Base-by-base conservation (phyloP, 371 early-diverging fungal genomes). In the Mucor mucedo region DNA sequence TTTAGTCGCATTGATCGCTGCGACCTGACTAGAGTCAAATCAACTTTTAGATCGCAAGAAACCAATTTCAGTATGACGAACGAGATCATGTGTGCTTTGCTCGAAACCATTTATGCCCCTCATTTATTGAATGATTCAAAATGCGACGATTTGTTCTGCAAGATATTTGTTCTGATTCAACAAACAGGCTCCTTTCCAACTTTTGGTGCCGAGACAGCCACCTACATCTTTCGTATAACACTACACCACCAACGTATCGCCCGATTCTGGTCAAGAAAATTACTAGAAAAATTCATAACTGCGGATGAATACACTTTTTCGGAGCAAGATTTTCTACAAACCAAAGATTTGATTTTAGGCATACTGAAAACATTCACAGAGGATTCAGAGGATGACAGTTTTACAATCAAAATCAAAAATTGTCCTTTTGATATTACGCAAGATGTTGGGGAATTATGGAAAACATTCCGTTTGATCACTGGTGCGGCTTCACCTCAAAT, bases 251-350 rank as follows among this genome's bases (percentile, higher is more conserved):
- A 76, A 42, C 61, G 70, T 5, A 55, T 70, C 11, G 59, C 78
- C 27, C 71, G 82, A 5, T 64, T 73, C 39, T 81, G 78, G 78
- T 68, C 77, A 2, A 58, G 82, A 44, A 81, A 78, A 57, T 52
- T 75, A n/a, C n/a, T 81, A 0, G 73, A 78, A 38, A 68, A 69
- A 21, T 71, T 71, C 42, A 44, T 45, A 13, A 55, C 50, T n/a
- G 39, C 55, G 33, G 69, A 72, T 38, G 48, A 52, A n/a, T 66
- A 60, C 44, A 35, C 5, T 3, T 40, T 65, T 21, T 45, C 54
- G 9, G 60, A 65, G 4, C 53, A 49, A 2, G 66, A 62, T 6
- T 62, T 62, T 27, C 7, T 28, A 10, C 41, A 57, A 13, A 28
- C 50, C 3, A 56, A 67, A n/a, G 52, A 61, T 10, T 35, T 66